Evolutionary conservation across 352 stramenopile genomes (phyloP).

Genomic region (Phytophthora hybrid): DNA sequence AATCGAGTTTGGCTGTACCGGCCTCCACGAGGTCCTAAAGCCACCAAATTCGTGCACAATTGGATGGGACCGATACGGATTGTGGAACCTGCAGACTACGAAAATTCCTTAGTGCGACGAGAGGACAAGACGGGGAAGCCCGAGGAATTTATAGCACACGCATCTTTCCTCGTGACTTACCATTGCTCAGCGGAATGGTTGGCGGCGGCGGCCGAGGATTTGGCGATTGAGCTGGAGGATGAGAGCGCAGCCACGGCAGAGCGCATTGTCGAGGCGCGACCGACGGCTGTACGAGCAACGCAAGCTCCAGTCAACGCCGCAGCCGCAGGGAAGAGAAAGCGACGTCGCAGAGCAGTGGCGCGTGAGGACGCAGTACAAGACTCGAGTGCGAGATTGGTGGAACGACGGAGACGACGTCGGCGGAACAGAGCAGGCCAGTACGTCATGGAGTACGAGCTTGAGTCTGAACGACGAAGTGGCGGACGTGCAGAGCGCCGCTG

Average conservation of each 20-base stretch:
- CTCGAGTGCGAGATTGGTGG: background rate
- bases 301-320: too few relatives aligned
- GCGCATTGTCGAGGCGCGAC: too few relatives aligned
- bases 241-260: background rate
- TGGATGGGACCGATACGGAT: background rate
- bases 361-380: too few relatives aligned
- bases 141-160: background rate
- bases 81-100: background rate
- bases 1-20: too few relatives aligned
- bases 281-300: too few relatives aligned
- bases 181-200: background rate
- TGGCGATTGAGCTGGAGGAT: background rate
- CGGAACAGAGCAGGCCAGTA: background rate
- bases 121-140: background rate
- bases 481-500: background rate
- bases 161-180: background rate
- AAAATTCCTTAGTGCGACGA: background rate
- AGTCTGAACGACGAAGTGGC: background rate
- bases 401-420: background rate
- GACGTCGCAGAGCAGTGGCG: too few relatives aligned
- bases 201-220: background rate
- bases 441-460: background rate
- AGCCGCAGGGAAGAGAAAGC: too few relatives aligned
- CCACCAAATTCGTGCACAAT: background rate
- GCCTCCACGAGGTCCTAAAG: background rate